Evolutionary conservation across 2,329 filamentous ascomycete genomes (phyloP).

Genomic region (Phoma herbarum): DNA sequence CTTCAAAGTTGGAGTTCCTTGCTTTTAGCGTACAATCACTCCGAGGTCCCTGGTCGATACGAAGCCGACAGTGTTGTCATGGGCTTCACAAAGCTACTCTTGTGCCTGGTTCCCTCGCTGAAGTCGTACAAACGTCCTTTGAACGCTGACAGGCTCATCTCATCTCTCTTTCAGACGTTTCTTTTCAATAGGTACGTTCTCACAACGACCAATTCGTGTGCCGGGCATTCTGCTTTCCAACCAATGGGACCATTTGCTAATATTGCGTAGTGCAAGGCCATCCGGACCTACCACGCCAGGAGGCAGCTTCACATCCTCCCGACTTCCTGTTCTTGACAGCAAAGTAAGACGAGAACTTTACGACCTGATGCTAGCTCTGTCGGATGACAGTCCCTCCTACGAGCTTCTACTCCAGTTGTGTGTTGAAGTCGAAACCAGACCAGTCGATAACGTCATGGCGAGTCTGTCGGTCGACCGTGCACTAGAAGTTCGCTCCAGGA

Average conservation of each 20-base stretch:
- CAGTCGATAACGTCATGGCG: slow-evolving; percentile 67
- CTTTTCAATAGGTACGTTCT: slow-evolving; percentile 44
- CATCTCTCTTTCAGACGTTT: slow-evolving; percentile 47
- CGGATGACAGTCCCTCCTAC: slow-evolving; percentile 44
- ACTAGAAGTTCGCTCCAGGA: slow-evolving; percentile 74
- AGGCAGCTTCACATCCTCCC: not conserved
- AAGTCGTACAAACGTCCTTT: slow-evolving; percentile 53
- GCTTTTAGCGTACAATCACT: slow-evolving; percentile 45
- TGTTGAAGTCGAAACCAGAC: slow-evolving; percentile 29
- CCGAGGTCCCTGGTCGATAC: slow-evolving; percentile 48
- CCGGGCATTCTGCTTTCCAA: not conserved
- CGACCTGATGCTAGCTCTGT: slow-evolving; percentile 45
- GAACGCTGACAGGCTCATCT: slow-evolving; percentile 40
- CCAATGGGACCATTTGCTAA: not conserved
- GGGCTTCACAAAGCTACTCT: slow-evolving; percentile 54
- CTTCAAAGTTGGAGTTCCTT: slow-evolving; percentile 45
- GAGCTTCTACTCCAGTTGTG: slow-evolving; percentile 41
- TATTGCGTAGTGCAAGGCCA: not conserved
- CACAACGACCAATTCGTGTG: not conserved
- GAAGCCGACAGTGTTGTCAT: slow-evolving; percentile 48
- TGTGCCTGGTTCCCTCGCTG: slow-evolving; percentile 49
- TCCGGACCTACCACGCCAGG: not conserved
- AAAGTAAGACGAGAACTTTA: slow-evolving; percentile 50
- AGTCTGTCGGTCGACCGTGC: slow-evolving; percentile 64
- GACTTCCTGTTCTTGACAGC: slow-evolving; percentile 48